Conservation (phyloP, 176 grass and related monocot species). For the Typha latifolia region DNA sequence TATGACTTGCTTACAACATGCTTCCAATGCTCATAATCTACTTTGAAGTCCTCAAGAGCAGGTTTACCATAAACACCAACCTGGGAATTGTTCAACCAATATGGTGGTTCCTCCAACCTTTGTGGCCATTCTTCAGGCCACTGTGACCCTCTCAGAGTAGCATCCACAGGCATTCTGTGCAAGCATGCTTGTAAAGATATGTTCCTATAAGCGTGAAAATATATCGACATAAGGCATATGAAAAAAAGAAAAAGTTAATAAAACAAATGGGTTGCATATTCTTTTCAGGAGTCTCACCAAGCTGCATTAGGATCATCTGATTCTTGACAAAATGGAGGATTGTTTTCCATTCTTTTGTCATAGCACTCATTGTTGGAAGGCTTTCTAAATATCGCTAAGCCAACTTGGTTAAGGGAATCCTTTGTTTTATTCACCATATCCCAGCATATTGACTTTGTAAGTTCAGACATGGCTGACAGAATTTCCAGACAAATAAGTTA, state of each 20-base stretch:
- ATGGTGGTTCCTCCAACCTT: conserved; percentile 39
- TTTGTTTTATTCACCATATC: conserved; percentile 72
- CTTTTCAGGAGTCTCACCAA: conserved; percentile 30
- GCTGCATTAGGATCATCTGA: conserved; percentile 91
- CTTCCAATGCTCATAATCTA: conserved; percentile 66
- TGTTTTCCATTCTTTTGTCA: conserved; percentile 27
- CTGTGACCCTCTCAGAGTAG: conserved; percentile 27
- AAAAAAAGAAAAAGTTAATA: background rate
- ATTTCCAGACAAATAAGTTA: background rate
- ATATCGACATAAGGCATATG: background rate
- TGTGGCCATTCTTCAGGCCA: conserved; percentile 79
- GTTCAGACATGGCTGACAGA: conserved; percentile 47
- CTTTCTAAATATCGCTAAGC: conserved; percentile 70
- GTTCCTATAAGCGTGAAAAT: conserved; percentile 42
- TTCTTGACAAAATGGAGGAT: conserved; percentile 47
- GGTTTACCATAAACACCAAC: conserved; percentile 89
- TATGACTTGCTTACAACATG: conserved; percentile 58
- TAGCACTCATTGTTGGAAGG: conserved; percentile 64
- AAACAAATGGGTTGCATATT: conserved; percentile 3
- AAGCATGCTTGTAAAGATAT: conserved; percentile 76
- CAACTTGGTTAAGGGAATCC: conserved; percentile 55
- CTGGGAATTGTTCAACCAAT: conserved; percentile 70
- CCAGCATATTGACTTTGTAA: conserved; percentile 90
- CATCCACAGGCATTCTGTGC: conserved; percentile 45
- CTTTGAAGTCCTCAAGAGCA: conserved; percentile 64